phyloP scores from a whole-genome alignment of 2,329 filamentous ascomycete genomes.

The Triangularia setosa region DNA sequence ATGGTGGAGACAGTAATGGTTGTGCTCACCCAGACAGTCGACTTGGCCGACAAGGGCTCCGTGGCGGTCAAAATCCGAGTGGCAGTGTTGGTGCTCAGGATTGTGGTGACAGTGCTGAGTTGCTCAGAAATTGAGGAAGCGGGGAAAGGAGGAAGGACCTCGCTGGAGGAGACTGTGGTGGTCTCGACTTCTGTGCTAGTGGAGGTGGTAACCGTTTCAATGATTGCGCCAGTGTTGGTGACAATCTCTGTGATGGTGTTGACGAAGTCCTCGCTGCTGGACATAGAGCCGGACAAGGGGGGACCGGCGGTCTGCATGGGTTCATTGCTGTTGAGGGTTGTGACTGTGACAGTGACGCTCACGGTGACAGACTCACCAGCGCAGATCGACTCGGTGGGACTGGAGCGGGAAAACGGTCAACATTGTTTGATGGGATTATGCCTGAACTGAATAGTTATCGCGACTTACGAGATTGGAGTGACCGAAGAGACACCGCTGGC shows the following conservation, averaged over 20 bases:
- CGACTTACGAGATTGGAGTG: not conserved
- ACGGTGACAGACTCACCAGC: not conserved
- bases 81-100: not conserved
- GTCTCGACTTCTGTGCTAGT: not conserved
- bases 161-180: not conserved
- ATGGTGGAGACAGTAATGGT: not conserved
- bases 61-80: not conserved
- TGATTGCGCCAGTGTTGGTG: not conserved
- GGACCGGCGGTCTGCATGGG: not conserved
- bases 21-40: not conserved
- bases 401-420: not conserved
- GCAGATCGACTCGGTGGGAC: slow-evolving; percentile 2
- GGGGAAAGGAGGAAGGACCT: not conserved
- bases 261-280: not conserved
- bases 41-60: not conserved
- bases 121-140: not conserved
- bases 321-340: slow-evolving; percentile 4
- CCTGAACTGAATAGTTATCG: not conserved
- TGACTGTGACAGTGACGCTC: slow-evolving; percentile 15
- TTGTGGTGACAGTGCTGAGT: not conserved
- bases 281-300: not conserved
- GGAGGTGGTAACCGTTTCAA: not conserved
- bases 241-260: not conserved
- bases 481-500: not conserved
- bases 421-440: not conserved